These are phyloP conservation scores for Lentinula edodes DNA, from an alignment of 768 basidiomycete species.

Conservation along the genomic window DNA sequence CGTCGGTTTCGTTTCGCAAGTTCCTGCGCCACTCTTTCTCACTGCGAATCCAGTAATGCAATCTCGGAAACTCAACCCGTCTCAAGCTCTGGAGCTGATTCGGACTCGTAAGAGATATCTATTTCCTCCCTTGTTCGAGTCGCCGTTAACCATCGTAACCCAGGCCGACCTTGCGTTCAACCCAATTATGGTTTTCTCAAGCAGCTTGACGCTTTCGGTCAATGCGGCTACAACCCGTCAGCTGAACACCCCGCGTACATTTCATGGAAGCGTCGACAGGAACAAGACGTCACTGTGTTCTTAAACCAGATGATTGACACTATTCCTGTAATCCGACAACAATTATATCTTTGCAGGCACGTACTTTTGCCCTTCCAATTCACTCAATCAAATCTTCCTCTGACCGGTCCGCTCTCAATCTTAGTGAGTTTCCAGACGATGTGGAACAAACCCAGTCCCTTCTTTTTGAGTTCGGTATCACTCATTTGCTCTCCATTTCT, in stretches of 20 bases:
- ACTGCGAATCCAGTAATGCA: slow-evolving; percentile 39
- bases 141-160: slow-evolving; percentile 7
- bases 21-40: not conserved
- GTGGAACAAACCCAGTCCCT: slow-evolving; percentile 42
- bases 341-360: slow-evolving; percentile 49
- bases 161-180: slow-evolving; percentile 34
- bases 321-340: slow-evolving; percentile 42
- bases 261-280: slow-evolving; percentile 53
- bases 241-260: slow-evolving; percentile 39
- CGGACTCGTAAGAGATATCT: slow-evolving; percentile 38
- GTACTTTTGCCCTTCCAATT: slow-evolving; percentile 2
- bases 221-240: slow-evolving; percentile 43
- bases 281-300: slow-evolving; percentile 47
- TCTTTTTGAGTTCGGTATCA: slow-evolving; percentile 44
- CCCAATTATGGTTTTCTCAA: slow-evolving; percentile 54
- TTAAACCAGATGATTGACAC: slow-evolving; percentile 48
- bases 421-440: slow-evolving; percentile 55
- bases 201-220: slow-evolving; percentile 49
- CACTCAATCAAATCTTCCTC: not conserved
- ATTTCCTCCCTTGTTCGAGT: not conserved
- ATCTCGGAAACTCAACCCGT: slow-evolving; percentile 31
- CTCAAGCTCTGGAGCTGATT: slow-evolving; percentile 43
- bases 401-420: not conserved
- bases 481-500: slow-evolving; percentile 49
- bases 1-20: slow-evolving; percentile 17